These are phyloP conservation scores for Begonia masoniana DNA, from an alignment of 306 rosid genomes.

Conservation along the genomic window DNA sequence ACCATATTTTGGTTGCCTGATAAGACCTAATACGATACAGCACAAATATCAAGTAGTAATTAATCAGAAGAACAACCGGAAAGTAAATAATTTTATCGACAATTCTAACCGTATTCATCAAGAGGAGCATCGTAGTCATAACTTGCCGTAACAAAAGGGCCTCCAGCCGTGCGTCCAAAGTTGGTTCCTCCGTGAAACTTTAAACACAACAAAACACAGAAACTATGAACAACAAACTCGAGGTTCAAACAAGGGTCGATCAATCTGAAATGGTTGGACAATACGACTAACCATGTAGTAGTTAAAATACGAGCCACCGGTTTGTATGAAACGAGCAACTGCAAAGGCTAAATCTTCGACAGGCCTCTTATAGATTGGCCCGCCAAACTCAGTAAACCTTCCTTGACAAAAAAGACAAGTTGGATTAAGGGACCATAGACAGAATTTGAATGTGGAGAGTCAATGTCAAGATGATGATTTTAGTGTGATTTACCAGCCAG, in stretches of 20 bases:
- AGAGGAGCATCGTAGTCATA: slow-evolving; percentile 2
- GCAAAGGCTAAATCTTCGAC: slow-evolving; percentile 89
- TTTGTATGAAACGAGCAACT: slow-evolving; percentile 83
- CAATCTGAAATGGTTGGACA: too few relatives aligned
- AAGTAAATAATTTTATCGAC: not conserved
- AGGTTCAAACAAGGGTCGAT: too few relatives aligned
- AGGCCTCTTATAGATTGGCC: slow-evolving; percentile 58
- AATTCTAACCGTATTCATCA: not conserved
- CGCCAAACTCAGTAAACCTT: slow-evolving; percentile 94
- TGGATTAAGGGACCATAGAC: slow-evolving; percentile 8
- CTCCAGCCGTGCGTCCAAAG: not conserved
- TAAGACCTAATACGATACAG: slow-evolving; percentile 39
- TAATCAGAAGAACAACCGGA: not conserved
- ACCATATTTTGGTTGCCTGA: slow-evolving; percentile 78
- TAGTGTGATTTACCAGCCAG: slow-evolving; percentile 63
- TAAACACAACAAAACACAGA: not conserved
- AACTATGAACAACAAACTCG: too few relatives aligned
- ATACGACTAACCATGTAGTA: slow-evolving; percentile 76
- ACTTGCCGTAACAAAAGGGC: not conserved
- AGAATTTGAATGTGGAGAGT: slow-evolving; percentile 3
- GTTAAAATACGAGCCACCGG: slow-evolving; percentile 73
- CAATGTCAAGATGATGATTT: slow-evolving; percentile 3
- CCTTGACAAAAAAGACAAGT: slow-evolving; percentile 1
- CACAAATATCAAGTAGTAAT: not conserved
- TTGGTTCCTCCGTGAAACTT: slow-evolving; percentile 2